Conservation (phyloP, 352 stramenopile genomes). For the Phytophthora pini region DNA sequence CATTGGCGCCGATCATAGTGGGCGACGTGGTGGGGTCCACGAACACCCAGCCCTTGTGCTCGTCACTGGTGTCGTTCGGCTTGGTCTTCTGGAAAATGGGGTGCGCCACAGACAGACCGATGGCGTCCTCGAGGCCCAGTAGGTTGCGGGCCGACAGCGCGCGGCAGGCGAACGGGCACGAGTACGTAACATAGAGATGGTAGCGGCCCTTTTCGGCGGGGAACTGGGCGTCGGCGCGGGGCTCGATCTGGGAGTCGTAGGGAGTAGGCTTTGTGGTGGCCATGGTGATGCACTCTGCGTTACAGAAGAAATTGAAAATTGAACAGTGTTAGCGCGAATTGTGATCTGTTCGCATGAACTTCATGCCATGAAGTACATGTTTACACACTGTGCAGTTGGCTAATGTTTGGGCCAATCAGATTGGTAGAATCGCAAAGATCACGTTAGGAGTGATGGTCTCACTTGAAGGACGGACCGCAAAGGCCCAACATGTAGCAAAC, state of each 20-base stretch:
- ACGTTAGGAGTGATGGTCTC: too few species aligned
- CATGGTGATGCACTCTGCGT: neutral
- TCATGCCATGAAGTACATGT: too few species aligned
- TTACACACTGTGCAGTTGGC: neutral
- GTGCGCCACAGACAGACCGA: conserved; percentile 89
- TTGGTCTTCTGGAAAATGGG: conserved; percentile 53
- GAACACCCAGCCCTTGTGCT: conserved; percentile 51
- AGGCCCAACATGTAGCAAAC: too few species aligned
- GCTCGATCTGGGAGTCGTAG: conserved; percentile 31
- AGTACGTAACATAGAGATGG: conserved; percentile 93
- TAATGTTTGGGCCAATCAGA: neutral
- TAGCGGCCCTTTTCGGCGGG: conserved; percentile 67
- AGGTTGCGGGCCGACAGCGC: conserved; percentile 81
- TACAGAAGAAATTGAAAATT: too few species aligned
- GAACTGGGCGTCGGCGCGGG: conserved; percentile 18
- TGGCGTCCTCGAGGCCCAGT: conserved; percentile 92
- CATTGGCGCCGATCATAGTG: conserved; percentile 13
- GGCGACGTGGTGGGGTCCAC: conserved; percentile 12
- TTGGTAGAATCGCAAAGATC: too few species aligned
- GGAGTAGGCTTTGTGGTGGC: conserved; percentile 12
- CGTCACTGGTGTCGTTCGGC: conserved; percentile 41
- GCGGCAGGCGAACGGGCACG: conserved; percentile 85
- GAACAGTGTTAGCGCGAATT: too few species aligned
- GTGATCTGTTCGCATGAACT: too few species aligned
- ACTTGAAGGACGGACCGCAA: too few species aligned